A percentile compares a stretch with the other conserved stretches of the same genome.
Evolutionary conservation across 177 flowering plant genomes (phyloP).

Genomic region (Vitis hybrid): DNA sequence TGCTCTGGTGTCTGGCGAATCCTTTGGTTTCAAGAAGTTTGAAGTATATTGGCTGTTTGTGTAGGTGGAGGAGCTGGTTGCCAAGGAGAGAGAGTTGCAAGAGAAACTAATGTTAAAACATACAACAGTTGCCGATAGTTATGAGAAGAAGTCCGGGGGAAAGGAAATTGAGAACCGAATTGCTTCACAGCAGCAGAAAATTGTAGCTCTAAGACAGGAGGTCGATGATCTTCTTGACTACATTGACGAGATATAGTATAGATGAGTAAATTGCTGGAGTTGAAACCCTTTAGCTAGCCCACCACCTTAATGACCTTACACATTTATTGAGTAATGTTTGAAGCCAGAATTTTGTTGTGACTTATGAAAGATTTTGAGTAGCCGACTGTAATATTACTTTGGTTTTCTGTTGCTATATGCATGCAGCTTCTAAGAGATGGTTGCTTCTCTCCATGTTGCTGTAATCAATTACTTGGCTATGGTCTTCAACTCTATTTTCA

Average conservation of each 20-base stretch:
- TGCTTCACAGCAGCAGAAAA: slow-evolving; percentile 67
- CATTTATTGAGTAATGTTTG: too few relatives aligned
- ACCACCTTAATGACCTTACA: too few relatives aligned
- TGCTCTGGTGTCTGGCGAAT: not conserved
- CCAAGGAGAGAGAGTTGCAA: slow-evolving; percentile 84
- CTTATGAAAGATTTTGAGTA: too few relatives aligned
- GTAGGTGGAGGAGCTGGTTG: slow-evolving; percentile 81
- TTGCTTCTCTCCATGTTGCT: too few relatives aligned
- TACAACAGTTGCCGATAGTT: slow-evolving; percentile 68
- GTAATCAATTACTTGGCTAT: too few relatives aligned
- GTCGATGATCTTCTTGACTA: slow-evolving; percentile 70
- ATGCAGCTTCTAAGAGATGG: too few relatives aligned
- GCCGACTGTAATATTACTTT: too few relatives aligned
- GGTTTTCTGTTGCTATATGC: too few relatives aligned
- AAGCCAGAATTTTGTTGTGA: too few relatives aligned
- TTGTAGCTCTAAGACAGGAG: slow-evolving; percentile 63
- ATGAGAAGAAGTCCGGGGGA: slow-evolving; percentile 74
- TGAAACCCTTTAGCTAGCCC: too few relatives aligned
- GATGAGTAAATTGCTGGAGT: not conserved
- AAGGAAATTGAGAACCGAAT: slow-evolving; percentile 73
- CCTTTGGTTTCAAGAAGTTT: not conserved
- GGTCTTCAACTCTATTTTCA: too few relatives aligned
- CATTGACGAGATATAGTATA: slow-evolving; percentile 44
- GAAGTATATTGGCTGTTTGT: slow-evolving; percentile 1
- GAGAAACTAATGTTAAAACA: slow-evolving; percentile 79